Evolutionary conservation across 1,284 basidiomycete genomes (phyloP), one percentile per base, ranked within the genome.

Genomic region (Puccinia brachypodii): DNA sequence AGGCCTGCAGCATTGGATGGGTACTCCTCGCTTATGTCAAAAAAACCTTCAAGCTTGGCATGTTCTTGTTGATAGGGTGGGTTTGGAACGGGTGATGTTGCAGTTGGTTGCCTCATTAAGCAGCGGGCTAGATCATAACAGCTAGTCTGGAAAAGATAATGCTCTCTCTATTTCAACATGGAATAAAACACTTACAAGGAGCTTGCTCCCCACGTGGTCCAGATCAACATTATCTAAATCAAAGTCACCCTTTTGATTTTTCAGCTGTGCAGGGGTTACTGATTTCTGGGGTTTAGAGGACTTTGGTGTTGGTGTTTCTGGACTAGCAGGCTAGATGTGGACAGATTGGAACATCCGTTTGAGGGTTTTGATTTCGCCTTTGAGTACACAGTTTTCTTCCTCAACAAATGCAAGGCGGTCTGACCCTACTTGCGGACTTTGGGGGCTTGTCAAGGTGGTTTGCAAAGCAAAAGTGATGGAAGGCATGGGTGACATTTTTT

Each of bases 41-140:
- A 69, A 31, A 71, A 79, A 2, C 64, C 66, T 60, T 79, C 33
- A 14, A 79, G 19, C 13, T 58, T 53, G 4, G 28, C 8, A 3
- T 33, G 16, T 38, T 79, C 66, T 3, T 22, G 16, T 11, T 31
- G 16, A 40, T 64, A 38, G 38, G 76, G 76, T 22, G 66, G 60
- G n/a, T n/a, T 60, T 62, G 75, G 75, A 33, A 76, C 60, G 16
- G 60, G 31, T 14, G 58, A 76, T 42, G 33, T 76, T n/a, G 31
- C 58, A 76, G 25, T 64, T 62, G 16, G 14, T 42, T 33, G 14
- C 7, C 44, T 44, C 75, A 76, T 76, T n/a, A 76, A 64, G 28
- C 36, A 62, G 22, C 75, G 16, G 42, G 75, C 56, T 42, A 76
- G 60, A 25, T 62, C 31, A 47, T 76, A 76, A 42, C 75, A 76